Conservation (phyloP, 768 basidiomycete genomes). For the Boletellus ananas region DNA sequence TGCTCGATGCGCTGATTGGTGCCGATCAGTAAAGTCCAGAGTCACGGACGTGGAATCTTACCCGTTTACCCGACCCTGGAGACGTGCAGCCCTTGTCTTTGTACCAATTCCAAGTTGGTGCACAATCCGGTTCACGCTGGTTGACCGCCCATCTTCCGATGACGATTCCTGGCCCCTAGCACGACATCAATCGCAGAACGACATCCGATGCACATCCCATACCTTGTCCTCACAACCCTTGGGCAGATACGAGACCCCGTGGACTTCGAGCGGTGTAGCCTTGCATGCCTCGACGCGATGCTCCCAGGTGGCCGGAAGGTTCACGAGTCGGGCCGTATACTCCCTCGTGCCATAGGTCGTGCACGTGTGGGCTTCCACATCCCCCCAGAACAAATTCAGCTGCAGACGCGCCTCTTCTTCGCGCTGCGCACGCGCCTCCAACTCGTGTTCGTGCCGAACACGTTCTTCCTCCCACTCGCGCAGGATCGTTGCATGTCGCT, state of each 20-base stretch:
- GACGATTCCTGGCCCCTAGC: constrained; percentile 16
- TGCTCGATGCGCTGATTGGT: no score
- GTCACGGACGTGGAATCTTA: no score
- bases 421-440: constrained; percentile 12
- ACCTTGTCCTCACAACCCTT: constrained; percentile 22
- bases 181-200: not conserved
- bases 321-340: constrained; percentile 28
- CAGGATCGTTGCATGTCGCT: no score
- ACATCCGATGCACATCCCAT: not conserved
- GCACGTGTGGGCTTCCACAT: constrained; percentile 19
- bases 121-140: no score
- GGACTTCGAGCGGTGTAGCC: constrained; percentile 21
- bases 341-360: constrained; percentile 24
- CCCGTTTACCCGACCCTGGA: constrained; percentile 22
- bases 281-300: constrained; percentile 27
- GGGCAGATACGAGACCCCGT: constrained; percentile 18
- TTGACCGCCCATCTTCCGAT: constrained; percentile 27
- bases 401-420: constrained; percentile 27
- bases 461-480: no score
- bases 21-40: not conserved
- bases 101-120: no score
- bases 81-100: constrained; percentile 24
- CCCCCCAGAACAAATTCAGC: constrained; percentile 24
- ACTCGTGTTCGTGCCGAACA: no score
- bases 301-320: constrained; percentile 21